These are phyloP conservation scores for Plantago coronopus DNA, from an alignment of 305 asterid species.

Conservation along the genomic window DNA sequence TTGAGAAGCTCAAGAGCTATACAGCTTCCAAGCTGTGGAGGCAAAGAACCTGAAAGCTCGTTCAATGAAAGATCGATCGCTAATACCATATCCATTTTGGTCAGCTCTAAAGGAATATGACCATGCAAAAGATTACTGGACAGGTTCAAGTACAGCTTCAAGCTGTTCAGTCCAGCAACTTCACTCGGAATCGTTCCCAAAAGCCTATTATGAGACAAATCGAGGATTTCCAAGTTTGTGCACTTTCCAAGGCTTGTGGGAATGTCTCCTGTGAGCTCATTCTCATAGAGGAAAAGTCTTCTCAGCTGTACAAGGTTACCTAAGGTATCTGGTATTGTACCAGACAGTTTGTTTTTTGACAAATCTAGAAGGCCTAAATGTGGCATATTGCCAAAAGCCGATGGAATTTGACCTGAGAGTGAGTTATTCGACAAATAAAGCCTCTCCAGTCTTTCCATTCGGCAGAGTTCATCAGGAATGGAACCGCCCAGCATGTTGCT, in stretches of 20 bases:
- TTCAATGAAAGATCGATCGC: conserved; percentile 70
- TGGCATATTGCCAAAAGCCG: conserved; percentile 46
- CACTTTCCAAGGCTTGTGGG: conserved; percentile 67
- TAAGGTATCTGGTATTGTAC: conserved; percentile 62
- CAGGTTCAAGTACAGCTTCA: conserved; percentile 66
- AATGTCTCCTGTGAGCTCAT: conserved; percentile 52
- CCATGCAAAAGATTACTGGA: conserved; percentile 63
- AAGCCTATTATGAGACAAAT: conserved; percentile 57
- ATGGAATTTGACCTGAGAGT: conserved; percentile 56
- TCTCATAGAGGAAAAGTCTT: conserved; percentile 47
- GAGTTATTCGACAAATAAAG: conserved; percentile 53
- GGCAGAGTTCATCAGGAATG: conserved; percentile 55
- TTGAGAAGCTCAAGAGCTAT: conserved; percentile 68
- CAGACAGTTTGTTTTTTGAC: conserved; percentile 66
- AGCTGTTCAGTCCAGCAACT: conserved; percentile 63
- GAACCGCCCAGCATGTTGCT: conserved; percentile 68
- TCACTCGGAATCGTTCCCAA: conserved; percentile 59
- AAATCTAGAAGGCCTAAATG: conserved; percentile 77
- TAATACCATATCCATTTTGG: conserved; percentile 79
- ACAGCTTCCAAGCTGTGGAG: conserved; percentile 77
- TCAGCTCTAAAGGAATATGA: conserved; percentile 59
- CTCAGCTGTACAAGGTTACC: conserved; percentile 61
- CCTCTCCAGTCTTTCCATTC: conserved; percentile 53
- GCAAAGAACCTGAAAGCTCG: conserved; percentile 52
- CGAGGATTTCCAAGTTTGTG: conserved; percentile 68